Evolutionary conservation across 2,329 filamentous ascomycete genomes (phyloP).

Genomic region (Apiospora arundinis): DNA sequence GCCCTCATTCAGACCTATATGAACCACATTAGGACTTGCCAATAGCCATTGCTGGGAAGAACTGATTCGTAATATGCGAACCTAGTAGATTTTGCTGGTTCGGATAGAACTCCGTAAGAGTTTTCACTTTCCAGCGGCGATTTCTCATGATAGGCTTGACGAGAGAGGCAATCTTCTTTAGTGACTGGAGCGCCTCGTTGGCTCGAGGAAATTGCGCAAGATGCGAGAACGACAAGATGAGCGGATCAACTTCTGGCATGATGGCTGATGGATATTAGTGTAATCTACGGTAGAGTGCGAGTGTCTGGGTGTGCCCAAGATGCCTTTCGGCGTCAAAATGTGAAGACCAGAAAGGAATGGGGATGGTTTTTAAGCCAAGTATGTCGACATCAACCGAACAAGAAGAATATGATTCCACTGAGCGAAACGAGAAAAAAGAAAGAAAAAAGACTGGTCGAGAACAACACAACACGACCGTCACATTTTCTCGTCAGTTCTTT

Average conservation of each 20-base stretch:
- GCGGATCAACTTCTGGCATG: conserved; percentile 53
- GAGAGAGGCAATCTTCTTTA: conserved; percentile 83
- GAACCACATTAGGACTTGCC: background rate
- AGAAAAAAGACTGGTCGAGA: background rate
- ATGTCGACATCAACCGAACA: background rate
- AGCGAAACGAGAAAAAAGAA: background rate
- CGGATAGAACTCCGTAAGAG: conserved; percentile 87
- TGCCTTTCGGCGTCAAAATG: background rate
- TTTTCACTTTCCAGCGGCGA: conserved; percentile 77
- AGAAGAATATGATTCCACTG: background rate
- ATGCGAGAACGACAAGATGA: conserved; percentile 57
- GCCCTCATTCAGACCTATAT: conserved; percentile 76
- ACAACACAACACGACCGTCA: background rate
- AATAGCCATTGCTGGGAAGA: conserved; percentile 21
- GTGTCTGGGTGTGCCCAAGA: background rate
- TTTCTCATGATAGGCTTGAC: conserved; percentile 97
- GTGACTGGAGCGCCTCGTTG: conserved; percentile 60
- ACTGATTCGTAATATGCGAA: conserved; percentile 35
- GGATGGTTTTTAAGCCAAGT: background rate
- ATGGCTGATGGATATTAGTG: background rate
- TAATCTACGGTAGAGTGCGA: background rate
- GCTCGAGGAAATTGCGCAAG: conserved; percentile 53
- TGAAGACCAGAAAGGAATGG: background rate
- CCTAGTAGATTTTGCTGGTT: conserved; percentile 75
- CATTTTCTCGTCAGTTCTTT: background rate